Evolutionary conservation across 805 yeast genomes (phyloP), one percentile per base, ranked within the genome.

Genomic region (Candida morakotiae): DNA sequence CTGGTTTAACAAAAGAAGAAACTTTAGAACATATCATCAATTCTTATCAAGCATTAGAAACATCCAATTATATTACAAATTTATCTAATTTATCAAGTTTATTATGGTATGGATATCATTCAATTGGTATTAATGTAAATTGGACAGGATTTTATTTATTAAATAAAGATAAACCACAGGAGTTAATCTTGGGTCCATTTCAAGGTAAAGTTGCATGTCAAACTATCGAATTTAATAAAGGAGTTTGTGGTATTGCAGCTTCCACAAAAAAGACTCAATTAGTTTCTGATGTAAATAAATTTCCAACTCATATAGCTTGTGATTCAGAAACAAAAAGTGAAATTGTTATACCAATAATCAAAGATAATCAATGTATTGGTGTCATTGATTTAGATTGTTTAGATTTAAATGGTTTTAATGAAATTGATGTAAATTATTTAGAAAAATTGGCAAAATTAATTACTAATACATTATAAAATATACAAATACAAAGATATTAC

Each of bases 131-230:
- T 10, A 64, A 65, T 0, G 85, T 89, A 9, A 91, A 91, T 57
- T 91, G 98, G 98, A 78, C 95, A 0, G 98, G 98, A 0, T 88
- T 93, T 56, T 91, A 91, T 51, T 76, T 85, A 1, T 71, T 76
- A 37, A 57, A 65, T 2, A 51, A 55, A 9, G 56, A 52, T 18
- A 32, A 21, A n/a, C 33, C 48, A 1, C 32, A 55, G 1, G 78
- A 73, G 50, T 65, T 93, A 35, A 70, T 86, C 16, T 65, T 91
- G 26, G 98, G 94, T 0, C 98, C 98, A 10, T 91, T 91, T 59
- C 95, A 87, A 59, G 98, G 98, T 4, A 87, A 87, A 58, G 97
- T 91, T 2, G 98, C 98, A 0, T 91, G 98, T 52, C 98, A 93
- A 59, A 63, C 64, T 19, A 93, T 91, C 40, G 53, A 64, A 39